These are phyloP conservation scores for Clitoria ternatea DNA, from an alignment of 306 rosid species.

Conservation along the genomic window DNA sequence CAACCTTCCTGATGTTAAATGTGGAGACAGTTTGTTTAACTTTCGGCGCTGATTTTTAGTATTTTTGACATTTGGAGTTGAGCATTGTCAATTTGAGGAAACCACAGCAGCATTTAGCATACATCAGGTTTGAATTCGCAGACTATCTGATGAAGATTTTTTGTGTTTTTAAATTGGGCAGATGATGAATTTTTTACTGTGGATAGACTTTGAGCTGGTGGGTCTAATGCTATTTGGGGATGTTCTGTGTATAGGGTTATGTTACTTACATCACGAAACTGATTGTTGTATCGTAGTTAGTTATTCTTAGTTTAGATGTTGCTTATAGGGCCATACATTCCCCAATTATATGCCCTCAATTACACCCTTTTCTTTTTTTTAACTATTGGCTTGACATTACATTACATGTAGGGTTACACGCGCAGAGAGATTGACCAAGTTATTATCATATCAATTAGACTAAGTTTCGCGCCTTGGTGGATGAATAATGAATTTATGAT, in stretches of 20 bases:
- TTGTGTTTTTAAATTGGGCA: background rate
- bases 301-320: background rate
- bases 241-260: slow-evolving; percentile 1
- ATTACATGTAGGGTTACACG: background rate
- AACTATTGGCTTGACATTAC: background rate
- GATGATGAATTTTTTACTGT: background rate
- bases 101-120: background rate
- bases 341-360: background rate
- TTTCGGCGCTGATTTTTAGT: background rate
- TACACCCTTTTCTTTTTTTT: background rate
- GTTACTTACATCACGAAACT: slow-evolving; percentile 12
- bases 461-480: no score
- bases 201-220: slow-evolving; percentile 10
- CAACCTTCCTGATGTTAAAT: background rate
- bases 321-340: background rate
- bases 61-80: background rate
- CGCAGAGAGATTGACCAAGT: background rate
- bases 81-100: background rate
- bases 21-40: background rate
- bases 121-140: slow-evolving; percentile 5
- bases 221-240: background rate
- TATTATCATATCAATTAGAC: no score
- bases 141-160: background rate
- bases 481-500: no score
- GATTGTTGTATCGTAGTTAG: slow-evolving; percentile 21